These are phyloP conservation scores for Tulasnella sp. DNA, from an alignment of 768 basidiomycete genomes.

Conservation along the genomic window DNA sequence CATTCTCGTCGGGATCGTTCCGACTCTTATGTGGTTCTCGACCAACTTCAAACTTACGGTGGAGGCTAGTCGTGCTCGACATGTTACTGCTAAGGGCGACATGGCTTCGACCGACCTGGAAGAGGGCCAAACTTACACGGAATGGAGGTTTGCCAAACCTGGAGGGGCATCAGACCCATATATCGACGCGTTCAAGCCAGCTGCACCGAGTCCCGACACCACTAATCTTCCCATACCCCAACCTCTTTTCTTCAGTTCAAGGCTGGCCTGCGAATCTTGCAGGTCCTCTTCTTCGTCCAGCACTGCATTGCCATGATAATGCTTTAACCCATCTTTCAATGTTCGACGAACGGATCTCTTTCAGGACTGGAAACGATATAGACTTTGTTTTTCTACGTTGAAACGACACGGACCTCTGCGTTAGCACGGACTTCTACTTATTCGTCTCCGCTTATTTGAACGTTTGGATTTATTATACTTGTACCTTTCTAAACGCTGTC, in stretches of 20 bases:
- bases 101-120: background rate
- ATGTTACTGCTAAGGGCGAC: background rate
- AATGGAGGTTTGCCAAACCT: background rate
- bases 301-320: background rate
- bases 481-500: background rate
- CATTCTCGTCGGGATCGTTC: slow-evolving; percentile 1
- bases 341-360: background rate
- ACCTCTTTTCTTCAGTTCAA: background rate
- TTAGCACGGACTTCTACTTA: background rate
- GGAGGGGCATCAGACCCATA: background rate
- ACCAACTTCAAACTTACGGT: background rate
- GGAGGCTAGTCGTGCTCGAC: background rate
- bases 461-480: background rate
- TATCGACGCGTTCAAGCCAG: background rate
- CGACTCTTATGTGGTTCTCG: background rate
- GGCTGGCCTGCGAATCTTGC: background rate
- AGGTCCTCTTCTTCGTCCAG: background rate
- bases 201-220: background rate
- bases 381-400: no score
- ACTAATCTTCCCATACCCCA: background rate
- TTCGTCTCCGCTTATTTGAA: background rate
- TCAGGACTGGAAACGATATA: background rate
- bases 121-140: background rate
- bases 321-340: background rate
- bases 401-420: background rate